Evolutionary conservation across 1,284 basidiomycete species (phyloP), one percentile per base, ranked within the genome.

Genomic region (Heterobasidion annosum): DNA sequence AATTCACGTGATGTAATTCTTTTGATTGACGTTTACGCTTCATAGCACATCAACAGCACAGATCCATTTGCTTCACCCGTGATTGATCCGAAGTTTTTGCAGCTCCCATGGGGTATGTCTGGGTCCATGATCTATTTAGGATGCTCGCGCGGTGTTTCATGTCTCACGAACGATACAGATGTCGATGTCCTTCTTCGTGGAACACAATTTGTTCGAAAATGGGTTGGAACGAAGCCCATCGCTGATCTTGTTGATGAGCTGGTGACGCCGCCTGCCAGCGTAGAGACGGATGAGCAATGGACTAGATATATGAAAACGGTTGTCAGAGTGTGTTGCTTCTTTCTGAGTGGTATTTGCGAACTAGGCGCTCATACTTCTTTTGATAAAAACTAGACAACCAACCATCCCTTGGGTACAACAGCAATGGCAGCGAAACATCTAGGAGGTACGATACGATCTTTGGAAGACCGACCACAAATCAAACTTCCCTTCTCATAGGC

Each of bases 1-100:
- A 4, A 4, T 25, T 25, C 25, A 5, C 4, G 25, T 4, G 25
- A 25, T 5, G 25, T 18, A 4, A 25, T 25, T 25, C 25, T 25
- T 25, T 25, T 5, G 3, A 25, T 25, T 1, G 5, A 25, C 3
- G 25, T 25, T 4, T 25, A 4, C 25, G 4, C 25, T 25, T 25
- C 25, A 25, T 25, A 59, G 58, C 58, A 59, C 19, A 58, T 59
- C 54, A 58, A 59, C 34, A 56, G 50, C 19, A 58, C 58, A 18
- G 51, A 52, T 43, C 51, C 53, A 18, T 49, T 51, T 10, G 54
- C 53, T 13, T 43, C 50, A 15, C 57, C 58, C 8, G 15, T 54
- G 18, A 59, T 59, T 15, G 57, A 59, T 19, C 58, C 54, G 54
- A 58, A 33, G 34, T 59, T 37, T 42, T 42, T 52, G 56, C 50